Base-by-base conservation (phyloP, 2,329 filamentous ascomycete genomes). In the Fusarium sororula region DNA sequence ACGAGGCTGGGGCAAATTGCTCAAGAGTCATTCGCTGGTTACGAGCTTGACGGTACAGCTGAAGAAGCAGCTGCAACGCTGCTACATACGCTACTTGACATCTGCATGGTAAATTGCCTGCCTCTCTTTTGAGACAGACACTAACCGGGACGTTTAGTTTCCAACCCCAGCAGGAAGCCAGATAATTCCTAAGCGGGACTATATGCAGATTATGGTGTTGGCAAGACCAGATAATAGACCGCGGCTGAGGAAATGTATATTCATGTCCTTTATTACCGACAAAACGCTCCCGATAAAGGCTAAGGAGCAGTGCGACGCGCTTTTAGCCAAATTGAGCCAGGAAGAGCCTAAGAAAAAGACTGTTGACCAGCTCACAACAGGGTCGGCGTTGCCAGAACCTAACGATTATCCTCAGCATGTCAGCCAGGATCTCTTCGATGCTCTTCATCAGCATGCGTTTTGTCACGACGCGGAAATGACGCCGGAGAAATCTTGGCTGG, bases 11-110 rank as follows among this genome's bases (percentile, higher is more conserved):
- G 56, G 1, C 56, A 59, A 4, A 51, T 59, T 24, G 56, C 56
- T 8, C 56, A 59, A 32, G 56, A 59, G 7, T 59, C 42, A 2
- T 51, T 59, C 10, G 32, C n/a, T 15, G 26, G 18, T 0, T 59
- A 59, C 3, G 56, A 59, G 24, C 37, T 55, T 30, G 42, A 59
- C 2, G 24, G 4, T 24, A 4, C 24, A 24, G 32, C 24, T 8
- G 56, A 59, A 18, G 15, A 30, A 0, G 6, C 24, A 0, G 42
- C 56, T 0, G 24, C 24, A 5, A 6, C 0, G 0, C 2, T 59
- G 0, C 3, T 59, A 1, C 42, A 50, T 30, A 30, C 11, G 0
- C 20, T 59, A 0, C 12, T 59, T 9, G 20, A 20, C 0, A 22
- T 59, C 1, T 59, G 56, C 24, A 24, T 51, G 20, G 56, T 59